phyloP scores from a whole-genome alignment of 1,284 basidiomycete species.

The Tilletia walkeri region DNA sequence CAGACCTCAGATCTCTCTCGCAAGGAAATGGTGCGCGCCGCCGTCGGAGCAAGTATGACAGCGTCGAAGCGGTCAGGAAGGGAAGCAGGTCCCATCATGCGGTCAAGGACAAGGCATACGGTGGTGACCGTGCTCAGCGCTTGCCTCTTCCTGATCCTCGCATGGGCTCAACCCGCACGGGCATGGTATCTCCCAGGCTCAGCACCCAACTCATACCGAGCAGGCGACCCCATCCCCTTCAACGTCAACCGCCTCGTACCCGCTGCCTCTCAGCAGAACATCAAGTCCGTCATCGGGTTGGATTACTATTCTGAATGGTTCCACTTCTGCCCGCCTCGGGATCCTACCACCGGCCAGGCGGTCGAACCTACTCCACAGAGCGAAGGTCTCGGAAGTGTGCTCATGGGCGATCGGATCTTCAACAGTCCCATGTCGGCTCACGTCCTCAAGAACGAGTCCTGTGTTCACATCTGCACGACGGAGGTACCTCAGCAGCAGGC shows the following conservation, averaged over 20 bases:
- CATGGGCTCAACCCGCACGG: constrained; percentile 19
- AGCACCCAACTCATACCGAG: constrained; percentile 53
- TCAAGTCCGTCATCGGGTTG: constrained; percentile 47
- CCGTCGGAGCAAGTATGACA: too few species aligned
- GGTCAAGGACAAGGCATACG: not conserved
- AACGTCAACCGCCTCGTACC: constrained; percentile 55
- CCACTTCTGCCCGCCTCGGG: constrained; percentile 79
- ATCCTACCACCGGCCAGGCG: constrained; percentile 29
- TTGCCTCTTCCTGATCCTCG: constrained; percentile 16
- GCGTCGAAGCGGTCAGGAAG: too few species aligned
- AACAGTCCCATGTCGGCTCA: constrained; percentile 80
- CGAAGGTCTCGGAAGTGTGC: constrained; percentile 84
- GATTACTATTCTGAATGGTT: constrained; percentile 85
- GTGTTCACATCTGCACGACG: constrained; percentile 71
- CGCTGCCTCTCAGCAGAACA: constrained; percentile 43
- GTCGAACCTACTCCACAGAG: constrained; percentile 72
- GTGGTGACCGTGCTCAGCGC: constrained; percentile 10
- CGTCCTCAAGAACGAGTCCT: constrained; percentile 73
- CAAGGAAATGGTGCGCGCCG: too few species aligned
- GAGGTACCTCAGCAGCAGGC: constrained; percentile 62
- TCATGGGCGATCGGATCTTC: constrained; percentile 95
- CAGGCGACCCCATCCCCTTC: constrained; percentile 55
- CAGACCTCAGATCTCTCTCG: too few species aligned
- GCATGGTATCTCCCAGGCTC: constrained; percentile 57
- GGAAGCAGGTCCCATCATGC: not conserved